These are phyloP conservation scores for Coccomyxa sp. DNA, from an alignment of 139 green algal species.

Conservation along the genomic window DNA sequence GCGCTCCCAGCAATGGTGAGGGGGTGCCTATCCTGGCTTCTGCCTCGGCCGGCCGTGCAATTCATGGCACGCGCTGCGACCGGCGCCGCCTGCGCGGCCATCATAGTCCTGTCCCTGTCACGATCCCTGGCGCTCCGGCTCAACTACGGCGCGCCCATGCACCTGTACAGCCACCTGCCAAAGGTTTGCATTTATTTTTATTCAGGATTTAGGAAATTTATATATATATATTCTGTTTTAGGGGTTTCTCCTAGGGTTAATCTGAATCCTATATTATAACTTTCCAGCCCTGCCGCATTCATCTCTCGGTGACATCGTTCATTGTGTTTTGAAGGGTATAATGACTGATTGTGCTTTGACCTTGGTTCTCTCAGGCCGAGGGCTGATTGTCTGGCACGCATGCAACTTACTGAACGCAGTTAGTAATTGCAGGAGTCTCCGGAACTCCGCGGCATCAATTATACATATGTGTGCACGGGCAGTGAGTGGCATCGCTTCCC, in stretches of 20 bases:
- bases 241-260: too few relatives aligned
- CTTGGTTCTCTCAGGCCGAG: too few relatives aligned
- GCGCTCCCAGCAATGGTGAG: neutral
- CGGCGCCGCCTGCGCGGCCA: neutral
- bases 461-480: conserved; percentile 56
- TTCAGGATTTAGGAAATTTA: too few relatives aligned
- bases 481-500: conserved; percentile 82
- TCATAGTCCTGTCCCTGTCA: conserved; percentile 25
- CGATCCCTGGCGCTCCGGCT: conserved; percentile 29
- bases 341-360: too few relatives aligned
- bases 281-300: too few relatives aligned
- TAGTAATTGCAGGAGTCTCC: neutral
- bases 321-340: too few relatives aligned
- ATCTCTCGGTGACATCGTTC: too few relatives aligned
- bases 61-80: neutral
- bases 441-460: too few relatives aligned
- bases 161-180: conserved; percentile 23
- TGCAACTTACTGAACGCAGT: neutral
- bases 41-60: neutral
- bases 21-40: neutral
- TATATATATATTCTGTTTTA: too few relatives aligned
- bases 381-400: too few relatives aligned
- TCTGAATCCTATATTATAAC: too few relatives aligned
- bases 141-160: conserved; percentile 54
- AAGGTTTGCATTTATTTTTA: conserved; percentile 6